Percentiles rank a stretch among this genome's conserved stretches.
Conservation (phyloP, 176 grass and related monocot species). For the Oryza rufipogon region DNA sequence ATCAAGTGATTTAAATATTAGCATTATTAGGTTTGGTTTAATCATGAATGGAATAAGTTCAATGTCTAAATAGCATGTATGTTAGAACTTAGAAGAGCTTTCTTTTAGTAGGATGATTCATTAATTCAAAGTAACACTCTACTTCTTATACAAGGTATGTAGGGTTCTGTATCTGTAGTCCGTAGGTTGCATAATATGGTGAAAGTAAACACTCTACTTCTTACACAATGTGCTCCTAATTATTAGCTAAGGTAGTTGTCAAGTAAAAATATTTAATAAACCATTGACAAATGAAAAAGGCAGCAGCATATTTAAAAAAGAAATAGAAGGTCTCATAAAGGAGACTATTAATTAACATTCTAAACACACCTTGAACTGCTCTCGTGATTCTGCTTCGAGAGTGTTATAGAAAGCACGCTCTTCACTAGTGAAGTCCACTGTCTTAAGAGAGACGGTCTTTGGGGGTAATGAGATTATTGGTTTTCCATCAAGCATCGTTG, state of each 20-base stretch:
- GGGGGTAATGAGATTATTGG: constrained; percentile 88
- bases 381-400: constrained; percentile 90
- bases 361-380: constrained; percentile 86
- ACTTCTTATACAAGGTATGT: background rate
- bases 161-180: constrained; percentile 10
- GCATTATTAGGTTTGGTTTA: background rate
- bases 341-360: constrained; percentile 11
- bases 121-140: background rate
- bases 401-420: constrained; percentile 86
- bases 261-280: background rate
- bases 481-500: constrained; percentile 81
- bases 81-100: background rate
- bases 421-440: constrained; percentile 70
- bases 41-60: background rate
- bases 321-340: constrained; percentile 17
- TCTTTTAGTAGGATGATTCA: background rate
- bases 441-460: constrained; percentile 84
- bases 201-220: too few species aligned
- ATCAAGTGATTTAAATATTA: background rate
- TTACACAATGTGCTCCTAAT: background rate
- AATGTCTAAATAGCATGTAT: background rate
- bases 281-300: constrained; percentile 9
- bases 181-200: background rate
- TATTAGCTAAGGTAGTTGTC: background rate
- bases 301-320: constrained; percentile 6